These are phyloP conservation scores for Saccharomycopsis malanga DNA, from an alignment of 805 yeast genomes.

Conservation along the genomic window DNA sequence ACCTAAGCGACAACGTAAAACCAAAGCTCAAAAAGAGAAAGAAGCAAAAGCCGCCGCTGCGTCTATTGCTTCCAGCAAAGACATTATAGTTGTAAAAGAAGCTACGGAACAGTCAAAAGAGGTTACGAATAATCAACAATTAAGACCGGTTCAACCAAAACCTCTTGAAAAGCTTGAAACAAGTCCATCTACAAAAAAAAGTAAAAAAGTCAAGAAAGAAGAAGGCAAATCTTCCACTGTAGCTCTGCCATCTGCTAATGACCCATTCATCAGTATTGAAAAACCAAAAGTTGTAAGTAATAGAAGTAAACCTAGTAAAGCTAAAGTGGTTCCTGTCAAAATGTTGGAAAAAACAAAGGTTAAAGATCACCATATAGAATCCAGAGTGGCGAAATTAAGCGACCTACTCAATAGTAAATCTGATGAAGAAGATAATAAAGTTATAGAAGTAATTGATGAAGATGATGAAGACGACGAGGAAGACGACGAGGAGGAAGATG, in stretches of 20 bases:
- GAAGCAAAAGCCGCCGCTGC: conserved; percentile 5
- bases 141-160: not conserved
- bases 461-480: conserved; percentile 14
- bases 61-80: not conserved
- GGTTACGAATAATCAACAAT: no score
- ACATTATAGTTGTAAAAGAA: not conserved
- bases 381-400: conserved; percentile 5
- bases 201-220: not conserved
- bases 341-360: not conserved
- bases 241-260: not conserved
- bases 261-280: conserved; percentile 6
- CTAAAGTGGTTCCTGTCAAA: not conserved
- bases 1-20: conserved; percentile 8
- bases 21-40: conserved; percentile 11
- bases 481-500: conserved; percentile 20
- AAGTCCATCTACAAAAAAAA: not conserved
- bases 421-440: conserved; percentile 10
- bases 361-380: no score
- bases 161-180: not conserved
- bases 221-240: not conserved
- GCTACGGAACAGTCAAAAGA: no score
- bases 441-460: conserved; percentile 10
- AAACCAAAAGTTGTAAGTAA: not conserved
- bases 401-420: conserved; percentile 12
- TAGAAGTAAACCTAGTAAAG: not conserved